Evolutionary conservation across 2,329 filamentous ascomycete genomes (phyloP).

Genomic region (Sordariomycetes sp.): DNA sequence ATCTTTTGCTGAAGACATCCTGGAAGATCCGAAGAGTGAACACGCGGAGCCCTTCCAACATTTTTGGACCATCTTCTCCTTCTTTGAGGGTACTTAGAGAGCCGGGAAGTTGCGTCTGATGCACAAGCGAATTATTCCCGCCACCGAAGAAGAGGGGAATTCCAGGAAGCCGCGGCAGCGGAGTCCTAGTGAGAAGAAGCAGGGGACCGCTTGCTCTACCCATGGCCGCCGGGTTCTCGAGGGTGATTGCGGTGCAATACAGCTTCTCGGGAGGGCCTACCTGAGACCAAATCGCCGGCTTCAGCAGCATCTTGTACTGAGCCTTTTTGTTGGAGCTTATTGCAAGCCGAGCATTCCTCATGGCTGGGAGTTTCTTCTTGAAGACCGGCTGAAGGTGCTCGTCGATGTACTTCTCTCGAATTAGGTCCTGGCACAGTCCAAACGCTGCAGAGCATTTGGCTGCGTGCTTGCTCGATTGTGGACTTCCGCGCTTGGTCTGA

Average conservation of each 20-base stretch:
- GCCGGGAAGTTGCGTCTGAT: constrained; percentile 28
- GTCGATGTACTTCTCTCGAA: constrained; percentile 58
- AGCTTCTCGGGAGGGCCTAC: constrained; percentile 39
- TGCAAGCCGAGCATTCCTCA: constrained; percentile 80
- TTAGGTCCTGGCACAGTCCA: constrained; percentile 62
- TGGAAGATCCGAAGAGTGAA: constrained; percentile 71
- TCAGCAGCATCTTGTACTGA: constrained; percentile 67
- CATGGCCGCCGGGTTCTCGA: constrained; percentile 45
- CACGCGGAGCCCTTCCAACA: constrained; percentile 45
- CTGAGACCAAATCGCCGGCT: constrained; percentile 62
- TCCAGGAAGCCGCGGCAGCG: constrained; percentile 51
- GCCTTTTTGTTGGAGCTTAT: constrained; percentile 68
- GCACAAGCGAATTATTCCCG: constrained; percentile 47
- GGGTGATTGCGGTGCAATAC: constrained; percentile 49
- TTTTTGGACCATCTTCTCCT: background rate
- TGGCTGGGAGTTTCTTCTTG: constrained; percentile 59
- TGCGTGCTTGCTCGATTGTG: constrained; percentile 57
- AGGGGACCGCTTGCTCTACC: constrained; percentile 52
- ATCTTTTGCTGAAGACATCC: constrained; percentile 85
- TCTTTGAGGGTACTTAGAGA: constrained; percentile 23
- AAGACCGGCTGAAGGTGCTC: constrained; percentile 64
- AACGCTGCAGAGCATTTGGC: constrained; percentile 89
- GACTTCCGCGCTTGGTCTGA: constrained; percentile 50
- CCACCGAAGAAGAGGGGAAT: constrained; percentile 66
- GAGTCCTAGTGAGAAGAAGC: constrained; percentile 57